Evolutionary conservation across 805 yeast species (phyloP).

Genomic region (Lipomyces chichibuensis): DNA sequence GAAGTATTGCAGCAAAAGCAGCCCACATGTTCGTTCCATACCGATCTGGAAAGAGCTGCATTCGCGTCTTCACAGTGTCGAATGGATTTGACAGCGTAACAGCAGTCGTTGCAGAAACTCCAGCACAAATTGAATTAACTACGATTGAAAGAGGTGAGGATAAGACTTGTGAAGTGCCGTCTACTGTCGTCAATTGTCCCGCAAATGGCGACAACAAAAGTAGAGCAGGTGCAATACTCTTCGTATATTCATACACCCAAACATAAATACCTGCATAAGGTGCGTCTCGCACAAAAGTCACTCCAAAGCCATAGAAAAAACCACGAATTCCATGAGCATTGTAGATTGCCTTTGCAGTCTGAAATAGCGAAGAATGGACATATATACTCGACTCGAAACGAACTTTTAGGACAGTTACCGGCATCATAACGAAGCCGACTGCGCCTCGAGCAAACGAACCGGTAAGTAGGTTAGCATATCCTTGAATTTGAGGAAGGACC

Average conservation of each 20-base stretch:
- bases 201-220: constrained; percentile 38
- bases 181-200: neutral
- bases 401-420: constrained; percentile 86
- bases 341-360: constrained; percentile 63
- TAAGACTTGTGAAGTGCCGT: constrained; percentile 4
- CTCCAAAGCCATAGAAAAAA: constrained; percentile 84
- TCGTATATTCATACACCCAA: constrained; percentile 76
- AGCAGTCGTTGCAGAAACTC: constrained; percentile 73
- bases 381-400: constrained; percentile 82
- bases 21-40: constrained; percentile 53
- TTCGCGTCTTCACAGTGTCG: constrained; percentile 88
- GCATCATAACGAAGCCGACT: constrained; percentile 91
- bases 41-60: constrained; percentile 68
- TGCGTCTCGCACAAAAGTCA: constrained; percentile 87
- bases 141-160: constrained; percentile 52
- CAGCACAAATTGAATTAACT: constrained; percentile 76
- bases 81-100: constrained; percentile 92
- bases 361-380: constrained; percentile 63
- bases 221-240: constrained; percentile 56
- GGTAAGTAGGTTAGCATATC: constrained; percentile 66
- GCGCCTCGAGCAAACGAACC: constrained; percentile 80
- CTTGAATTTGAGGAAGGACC: constrained; percentile 71
- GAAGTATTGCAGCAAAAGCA: constrained; percentile 42
- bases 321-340: constrained; percentile 59
- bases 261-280: constrained; percentile 96